Percentiles rank a stretch among this genome's conserved stretches.
Conservation (phyloP, 2,329 filamentous ascomycete species). For the Nemania sp. region DNA sequence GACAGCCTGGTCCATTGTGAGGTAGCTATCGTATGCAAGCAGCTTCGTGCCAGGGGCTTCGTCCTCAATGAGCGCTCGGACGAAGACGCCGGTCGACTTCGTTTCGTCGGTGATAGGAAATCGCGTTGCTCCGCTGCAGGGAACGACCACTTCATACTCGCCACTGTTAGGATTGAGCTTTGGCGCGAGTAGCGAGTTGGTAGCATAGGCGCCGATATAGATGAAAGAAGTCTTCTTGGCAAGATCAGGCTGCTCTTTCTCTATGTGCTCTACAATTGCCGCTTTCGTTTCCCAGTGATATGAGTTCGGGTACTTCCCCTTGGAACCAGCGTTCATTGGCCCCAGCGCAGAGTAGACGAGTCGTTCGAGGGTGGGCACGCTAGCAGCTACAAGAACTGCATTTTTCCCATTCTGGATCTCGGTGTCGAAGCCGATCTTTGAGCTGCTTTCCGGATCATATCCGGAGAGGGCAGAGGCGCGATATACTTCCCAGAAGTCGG, state of each 20-base stretch:
- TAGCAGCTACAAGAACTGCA: slow-evolving; percentile 35
- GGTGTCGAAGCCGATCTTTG: slow-evolving; percentile 14
- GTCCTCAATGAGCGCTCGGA: slow-evolving; percentile 48
- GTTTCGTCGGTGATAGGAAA: slow-evolving; percentile 48
- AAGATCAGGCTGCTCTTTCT: slow-evolving; percentile 33
- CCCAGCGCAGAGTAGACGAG: slow-evolving; percentile 34
- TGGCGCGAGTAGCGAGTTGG: slow-evolving; percentile 40
- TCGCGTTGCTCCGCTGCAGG: slow-evolving; percentile 29
- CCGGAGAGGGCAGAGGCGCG: slow-evolving; percentile 13
- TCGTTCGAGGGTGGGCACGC: slow-evolving; percentile 38
- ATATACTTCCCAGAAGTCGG: slow-evolving; percentile 28
- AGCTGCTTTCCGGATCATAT: slow-evolving; percentile 10
- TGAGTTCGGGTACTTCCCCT: slow-evolving; percentile 34
- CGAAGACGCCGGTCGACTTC: slow-evolving; percentile 49
- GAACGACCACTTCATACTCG: slow-evolving; percentile 41
- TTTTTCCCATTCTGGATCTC: slow-evolving; percentile 36
- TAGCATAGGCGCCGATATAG: slow-evolving; percentile 41
- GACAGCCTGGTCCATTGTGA: slow-evolving; percentile 42
- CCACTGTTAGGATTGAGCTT: slow-evolving; percentile 36
- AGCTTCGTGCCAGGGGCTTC: slow-evolving; percentile 47
- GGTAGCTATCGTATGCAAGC: slow-evolving; percentile 49
- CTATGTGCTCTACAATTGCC: slow-evolving; percentile 38
- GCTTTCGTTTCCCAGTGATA: slow-evolving; percentile 42
- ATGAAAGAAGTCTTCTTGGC: slow-evolving; percentile 40
- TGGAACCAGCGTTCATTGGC: slow-evolving; percentile 25